Conservation (phyloP, 1,284 basidiomycete species). For the Puccinia coronata region DNA sequence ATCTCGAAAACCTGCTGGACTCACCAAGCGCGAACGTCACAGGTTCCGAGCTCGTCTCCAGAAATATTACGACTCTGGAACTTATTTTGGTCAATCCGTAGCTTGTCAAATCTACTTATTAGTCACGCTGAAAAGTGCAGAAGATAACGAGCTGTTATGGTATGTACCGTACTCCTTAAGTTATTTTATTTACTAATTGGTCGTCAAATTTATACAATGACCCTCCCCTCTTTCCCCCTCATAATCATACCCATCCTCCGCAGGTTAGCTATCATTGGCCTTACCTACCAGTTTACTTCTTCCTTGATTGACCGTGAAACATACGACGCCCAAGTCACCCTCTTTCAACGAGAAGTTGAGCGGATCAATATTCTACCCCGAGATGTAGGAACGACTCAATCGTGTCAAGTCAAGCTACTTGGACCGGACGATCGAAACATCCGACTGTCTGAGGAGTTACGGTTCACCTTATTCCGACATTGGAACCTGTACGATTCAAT, state of each 20-base stretch:
- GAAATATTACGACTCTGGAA: conserved; percentile 82
- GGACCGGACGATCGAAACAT: conserved; percentile 74
- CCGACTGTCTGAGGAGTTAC: conserved; percentile 76
- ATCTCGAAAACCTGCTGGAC: background rate
- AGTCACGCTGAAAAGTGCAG: conserved; percentile 81
- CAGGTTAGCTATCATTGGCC: conserved; percentile 88
- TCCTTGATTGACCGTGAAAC: conserved; percentile 80
- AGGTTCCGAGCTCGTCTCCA: conserved; percentile 67
- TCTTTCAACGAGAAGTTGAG: conserved; percentile 84
- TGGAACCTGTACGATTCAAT: conserved; percentile 98
- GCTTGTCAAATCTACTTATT: conserved; percentile 86
- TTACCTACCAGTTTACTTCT: conserved; percentile 88
- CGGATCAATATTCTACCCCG: conserved; percentile 67
- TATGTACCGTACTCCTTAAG: conserved; percentile 58
- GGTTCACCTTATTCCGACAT: conserved; percentile 93
- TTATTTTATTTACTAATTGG: background rate
- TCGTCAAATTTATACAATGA: no score
- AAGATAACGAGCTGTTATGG: conserved; percentile 93
- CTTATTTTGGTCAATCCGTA: conserved; percentile 84
- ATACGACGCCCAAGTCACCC: conserved; percentile 77
- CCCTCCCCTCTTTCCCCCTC: conserved; percentile 9
- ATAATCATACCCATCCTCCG: conserved; percentile 5
- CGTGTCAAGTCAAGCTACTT: conserved; percentile 61
- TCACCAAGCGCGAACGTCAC: conserved; percentile 23
- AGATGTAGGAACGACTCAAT: conserved; percentile 51